Conservation (phyloP, 2,329 filamentous ascomycete species). For the Tolypocladium album region DNA sequence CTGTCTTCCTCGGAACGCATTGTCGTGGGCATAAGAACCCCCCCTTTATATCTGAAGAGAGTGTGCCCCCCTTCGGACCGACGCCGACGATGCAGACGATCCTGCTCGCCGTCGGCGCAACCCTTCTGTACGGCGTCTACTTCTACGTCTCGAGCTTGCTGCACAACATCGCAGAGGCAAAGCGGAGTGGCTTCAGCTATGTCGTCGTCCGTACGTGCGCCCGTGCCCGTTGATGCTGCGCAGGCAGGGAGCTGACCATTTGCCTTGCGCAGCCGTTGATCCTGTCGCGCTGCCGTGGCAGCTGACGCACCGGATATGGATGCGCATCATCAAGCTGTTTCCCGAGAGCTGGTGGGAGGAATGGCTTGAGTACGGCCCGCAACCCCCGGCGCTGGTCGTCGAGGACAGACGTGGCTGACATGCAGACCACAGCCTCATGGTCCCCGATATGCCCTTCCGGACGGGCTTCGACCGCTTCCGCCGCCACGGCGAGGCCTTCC, state of each 20-base stretch:
- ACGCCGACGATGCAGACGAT: constrained; percentile 19
- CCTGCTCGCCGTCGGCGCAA: constrained; percentile 20
- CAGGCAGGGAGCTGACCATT: not conserved
- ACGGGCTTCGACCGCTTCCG: constrained; percentile 46
- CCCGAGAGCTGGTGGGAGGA: constrained; percentile 43
- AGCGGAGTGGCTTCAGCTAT: constrained; percentile 40
- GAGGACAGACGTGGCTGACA: constrained; percentile 2
- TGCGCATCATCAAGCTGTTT: constrained; percentile 43
- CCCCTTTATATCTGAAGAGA: not conserved
- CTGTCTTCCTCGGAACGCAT: not conserved
- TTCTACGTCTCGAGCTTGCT: constrained; percentile 21
- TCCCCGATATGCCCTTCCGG: constrained; percentile 51
- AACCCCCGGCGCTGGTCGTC: not conserved
- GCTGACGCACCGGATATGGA: constrained; percentile 40
- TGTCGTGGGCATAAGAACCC: not conserved
- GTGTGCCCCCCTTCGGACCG: not conserved
- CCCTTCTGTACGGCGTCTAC: constrained; percentile 22
- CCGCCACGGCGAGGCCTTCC: constrained; percentile 50
- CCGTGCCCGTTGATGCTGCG: not conserved
- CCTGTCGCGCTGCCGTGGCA: constrained; percentile 45
- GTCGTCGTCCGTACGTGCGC: constrained; percentile 39
- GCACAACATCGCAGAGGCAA: constrained; percentile 37
- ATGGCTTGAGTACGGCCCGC: constrained; percentile 45
- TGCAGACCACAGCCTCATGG: constrained; percentile 31
- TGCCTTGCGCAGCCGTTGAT: constrained; percentile 26